phyloP scores from a whole-genome alignment of 495 filamentous ascomycete species.

The Penicillium longicatenatum region DNA sequence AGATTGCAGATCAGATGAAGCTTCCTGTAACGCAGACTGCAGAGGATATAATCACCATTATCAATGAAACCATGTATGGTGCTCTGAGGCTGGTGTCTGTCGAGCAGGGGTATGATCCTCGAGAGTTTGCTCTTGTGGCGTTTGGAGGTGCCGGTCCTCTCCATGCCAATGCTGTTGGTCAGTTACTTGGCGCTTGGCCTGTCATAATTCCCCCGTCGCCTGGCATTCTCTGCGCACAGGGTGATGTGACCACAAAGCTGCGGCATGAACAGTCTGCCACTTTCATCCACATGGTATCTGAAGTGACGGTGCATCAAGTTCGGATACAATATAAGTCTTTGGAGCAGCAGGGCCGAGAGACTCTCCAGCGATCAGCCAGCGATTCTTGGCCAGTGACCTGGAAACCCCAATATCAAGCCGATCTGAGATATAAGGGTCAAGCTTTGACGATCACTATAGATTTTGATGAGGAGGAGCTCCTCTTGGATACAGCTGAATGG shows the following conservation, averaged over 20 bases:
- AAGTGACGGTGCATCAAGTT: slow-evolving; percentile 28
- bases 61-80: slow-evolving; percentile 55
- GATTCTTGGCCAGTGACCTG: slow-evolving; percentile 25
- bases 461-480: slow-evolving; percentile 32
- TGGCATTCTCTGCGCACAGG: slow-evolving; percentile 52
- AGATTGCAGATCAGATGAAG: slow-evolving; percentile 46
- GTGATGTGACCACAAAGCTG: slow-evolving; percentile 51
- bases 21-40: slow-evolving; percentile 44
- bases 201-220: slow-evolving; percentile 54
- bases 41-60: slow-evolving; percentile 50
- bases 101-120: slow-evolving; percentile 53
- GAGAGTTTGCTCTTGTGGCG: slow-evolving; percentile 54
- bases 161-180: slow-evolving; percentile 50
- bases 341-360: slow-evolving; percentile 23
- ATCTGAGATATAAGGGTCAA: slow-evolving; percentile 52
- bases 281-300: slow-evolving; percentile 40
- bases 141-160: slow-evolving; percentile 55
- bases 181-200: slow-evolving; percentile 51
- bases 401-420: slow-evolving; percentile 41
- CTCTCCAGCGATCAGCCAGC: slow-evolving; percentile 18
- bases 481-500: slow-evolving; percentile 20
- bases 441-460: slow-evolving; percentile 48
- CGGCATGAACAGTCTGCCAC: slow-evolving; percentile 46
- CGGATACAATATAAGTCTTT: slow-evolving; percentile 26
- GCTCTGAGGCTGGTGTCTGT: slow-evolving; percentile 53